Evolutionary conservation across 73 alveolate genomes (phyloP), one percentile per base, ranked within the genome.

Genomic region (Paramecium biaurelia): DNA sequence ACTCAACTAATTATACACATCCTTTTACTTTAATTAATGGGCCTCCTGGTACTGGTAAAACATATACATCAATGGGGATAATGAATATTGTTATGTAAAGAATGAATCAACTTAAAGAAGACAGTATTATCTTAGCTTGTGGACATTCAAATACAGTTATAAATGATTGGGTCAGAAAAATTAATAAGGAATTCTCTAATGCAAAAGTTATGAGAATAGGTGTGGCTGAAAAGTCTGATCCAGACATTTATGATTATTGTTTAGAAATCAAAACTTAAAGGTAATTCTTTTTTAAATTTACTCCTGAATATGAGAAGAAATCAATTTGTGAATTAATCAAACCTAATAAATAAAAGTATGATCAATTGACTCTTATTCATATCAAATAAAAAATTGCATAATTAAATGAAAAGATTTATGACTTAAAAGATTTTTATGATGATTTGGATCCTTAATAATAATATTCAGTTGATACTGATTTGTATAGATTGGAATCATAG

Each of bases 1-100:
- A 76, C 14, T 56, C 89, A 38, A 42, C 70, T 9, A 41, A 76
- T 42, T 76, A 76, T 42, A 76, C 63, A 24, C 26, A 76, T 38
- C 89, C 89, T 2, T 38, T 76, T 20, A 76, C 89, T 15, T 21
- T 76, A 10, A 76, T 76, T 7, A 76, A 76, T 76, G 89, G 89
- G 9, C 89, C 89, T 20, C 89, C 89, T 20, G 89, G 89, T 2
- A 76, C 89, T 7, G 89, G 89, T 42, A 76, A 76, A 20, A 76
- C 89, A 12, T 76, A 24, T 42, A 76, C 89, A 20, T 76, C 89
- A 1, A 18, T 76, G 35, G 89, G 89, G 15, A 42, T 76, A 1
- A 76, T 76, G 63, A 76, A 20, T 42, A 42, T 76, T 76, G 70
- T 76, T 12, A 32, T 76, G 47, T 8, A 70, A 30, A 70, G 85